Conservation (phyloP, 139 green algal genomes). For the Chlamydomonas applanata region DNA sequence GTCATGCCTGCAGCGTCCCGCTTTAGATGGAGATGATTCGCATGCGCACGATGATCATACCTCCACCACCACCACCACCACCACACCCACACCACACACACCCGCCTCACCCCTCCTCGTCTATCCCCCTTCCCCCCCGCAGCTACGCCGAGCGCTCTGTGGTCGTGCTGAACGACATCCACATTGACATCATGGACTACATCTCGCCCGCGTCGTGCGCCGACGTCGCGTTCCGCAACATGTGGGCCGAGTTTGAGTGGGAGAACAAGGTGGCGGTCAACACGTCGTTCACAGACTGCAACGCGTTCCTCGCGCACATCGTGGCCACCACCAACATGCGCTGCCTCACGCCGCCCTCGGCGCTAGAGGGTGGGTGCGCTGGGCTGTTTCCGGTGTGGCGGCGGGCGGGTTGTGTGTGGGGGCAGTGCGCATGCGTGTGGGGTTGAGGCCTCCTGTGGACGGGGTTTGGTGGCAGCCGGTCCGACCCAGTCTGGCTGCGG, state of each 20-base stretch:
- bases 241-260: constrained; percentile 98
- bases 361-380: constrained; percentile 66
- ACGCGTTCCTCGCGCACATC: constrained; percentile 93
- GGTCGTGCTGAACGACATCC: constrained; percentile 97
- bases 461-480: not conserved
- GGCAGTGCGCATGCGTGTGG: too few relatives aligned
- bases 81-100: too few relatives aligned
- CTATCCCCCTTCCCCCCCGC: not conserved
- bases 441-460: not conserved
- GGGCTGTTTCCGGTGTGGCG: not conserved
- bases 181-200: constrained; percentile 99
- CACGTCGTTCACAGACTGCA: constrained; percentile 86
- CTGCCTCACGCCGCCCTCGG: constrained; percentile 86
- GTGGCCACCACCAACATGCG: constrained; percentile 95
- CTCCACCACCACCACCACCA: too few relatives aligned
- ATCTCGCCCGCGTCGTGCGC: constrained; percentile 87
- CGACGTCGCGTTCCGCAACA: constrained; percentile 80
- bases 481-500: too few relatives aligned
- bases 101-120: not conserved
- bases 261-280: constrained; percentile 99
- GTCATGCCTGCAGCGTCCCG: too few relatives aligned
- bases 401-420: too few relatives aligned
- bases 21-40: too few relatives aligned
- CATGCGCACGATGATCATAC: too few relatives aligned
- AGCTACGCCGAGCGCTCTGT: constrained; percentile 65